phyloP scores from a whole-genome alignment of 208 protist species.

The Leishmania arabica region DNA sequence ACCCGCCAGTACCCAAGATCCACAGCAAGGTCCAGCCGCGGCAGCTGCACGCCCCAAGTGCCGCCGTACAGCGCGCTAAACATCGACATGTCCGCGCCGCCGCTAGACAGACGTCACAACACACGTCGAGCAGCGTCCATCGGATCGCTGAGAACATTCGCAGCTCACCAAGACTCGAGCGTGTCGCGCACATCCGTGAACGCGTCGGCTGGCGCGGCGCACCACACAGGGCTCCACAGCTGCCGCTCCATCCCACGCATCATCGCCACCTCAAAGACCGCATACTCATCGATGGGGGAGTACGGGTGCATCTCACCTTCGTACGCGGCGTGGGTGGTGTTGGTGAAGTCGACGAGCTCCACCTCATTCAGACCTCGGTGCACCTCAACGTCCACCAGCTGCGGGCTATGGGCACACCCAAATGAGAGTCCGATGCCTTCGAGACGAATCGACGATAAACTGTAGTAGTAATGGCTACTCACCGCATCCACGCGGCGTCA shows the following conservation, averaged over 20 bases:
- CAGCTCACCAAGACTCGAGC: constrained; percentile 12
- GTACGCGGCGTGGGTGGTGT: constrained; percentile 26
- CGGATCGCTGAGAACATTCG: background rate
- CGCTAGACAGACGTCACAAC: background rate
- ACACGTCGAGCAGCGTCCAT: background rate
- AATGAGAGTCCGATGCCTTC: constrained; percentile 29
- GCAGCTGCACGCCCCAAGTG: constrained; percentile 21
- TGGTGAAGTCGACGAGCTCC: constrained; percentile 27
- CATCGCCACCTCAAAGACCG: constrained; percentile 25
- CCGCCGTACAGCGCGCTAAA: constrained; percentile 18
- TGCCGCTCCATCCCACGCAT: constrained; percentile 19
- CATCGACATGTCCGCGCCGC: background rate
- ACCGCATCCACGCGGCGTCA: constrained; percentile 17
- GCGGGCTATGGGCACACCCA: constrained; percentile 32
- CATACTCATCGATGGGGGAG: constrained; percentile 29
- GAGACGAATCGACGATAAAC: constrained; percentile 18
- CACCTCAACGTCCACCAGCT: constrained; percentile 27
- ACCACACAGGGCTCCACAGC: constrained; percentile 21
- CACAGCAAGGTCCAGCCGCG: constrained; percentile 17
- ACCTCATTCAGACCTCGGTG: constrained; percentile 24
- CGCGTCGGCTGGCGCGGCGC: background rate
- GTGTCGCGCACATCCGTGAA: constrained; percentile 11
- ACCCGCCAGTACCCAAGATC: constrained; percentile 14
- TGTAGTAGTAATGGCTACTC: constrained; percentile 20
- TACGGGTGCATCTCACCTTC: constrained; percentile 35